Percentiles rank a stretch among this genome's conserved stretches.
Evolutionary conservation across 2,329 filamentous ascomycete species (phyloP).

Genomic region (Alternaria dauci): DNA sequence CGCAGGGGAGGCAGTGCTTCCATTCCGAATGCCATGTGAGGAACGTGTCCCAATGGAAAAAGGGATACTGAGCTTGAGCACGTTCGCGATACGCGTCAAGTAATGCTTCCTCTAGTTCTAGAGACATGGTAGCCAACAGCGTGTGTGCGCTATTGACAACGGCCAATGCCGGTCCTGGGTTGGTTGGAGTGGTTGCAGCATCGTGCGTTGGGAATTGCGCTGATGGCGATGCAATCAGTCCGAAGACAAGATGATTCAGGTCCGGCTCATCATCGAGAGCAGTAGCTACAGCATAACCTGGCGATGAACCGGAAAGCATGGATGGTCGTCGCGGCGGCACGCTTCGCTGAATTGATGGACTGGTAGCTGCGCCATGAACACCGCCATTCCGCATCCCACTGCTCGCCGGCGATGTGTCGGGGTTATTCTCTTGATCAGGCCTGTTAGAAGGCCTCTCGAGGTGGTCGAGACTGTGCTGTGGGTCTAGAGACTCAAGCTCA

Average conservation of each 20-base stretch:
- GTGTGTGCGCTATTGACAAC: conserved; percentile 11
- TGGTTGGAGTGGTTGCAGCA: not conserved
- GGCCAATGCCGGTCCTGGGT: not conserved
- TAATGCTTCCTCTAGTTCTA: conserved; percentile 15
- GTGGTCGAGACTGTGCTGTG: conserved; percentile 26
- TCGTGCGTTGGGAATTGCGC: not conserved
- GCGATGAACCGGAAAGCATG: conserved; percentile 12
- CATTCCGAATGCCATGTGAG: conserved; percentile 23
- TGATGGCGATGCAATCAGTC: conserved; percentile 24
- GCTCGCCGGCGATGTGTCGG: conserved; percentile 3
- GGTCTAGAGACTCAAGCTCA: conserved; percentile 26
- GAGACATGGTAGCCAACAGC: conserved; percentile 16
- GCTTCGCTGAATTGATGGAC: not conserved
- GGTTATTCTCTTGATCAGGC: not conserved
- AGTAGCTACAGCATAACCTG: conserved; percentile 9
- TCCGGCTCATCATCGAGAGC: conserved; percentile 13
- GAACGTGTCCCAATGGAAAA: conserved; percentile 29
- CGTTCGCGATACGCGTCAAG: conserved; percentile 29
- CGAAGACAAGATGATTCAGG: conserved; percentile 25
- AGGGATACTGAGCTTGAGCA: conserved; percentile 31
- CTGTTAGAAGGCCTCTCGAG: not conserved
- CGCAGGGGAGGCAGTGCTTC: conserved; percentile 16
- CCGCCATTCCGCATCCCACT: not conserved
- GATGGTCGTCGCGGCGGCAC: conserved; percentile 6
- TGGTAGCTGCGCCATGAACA: not conserved